A percentile compares a stretch with the other conserved stretches of the same genome.
phyloP scores from a whole-genome alignment of 1,139 yeast genomes.

The Pneumocystis murina region DNA sequence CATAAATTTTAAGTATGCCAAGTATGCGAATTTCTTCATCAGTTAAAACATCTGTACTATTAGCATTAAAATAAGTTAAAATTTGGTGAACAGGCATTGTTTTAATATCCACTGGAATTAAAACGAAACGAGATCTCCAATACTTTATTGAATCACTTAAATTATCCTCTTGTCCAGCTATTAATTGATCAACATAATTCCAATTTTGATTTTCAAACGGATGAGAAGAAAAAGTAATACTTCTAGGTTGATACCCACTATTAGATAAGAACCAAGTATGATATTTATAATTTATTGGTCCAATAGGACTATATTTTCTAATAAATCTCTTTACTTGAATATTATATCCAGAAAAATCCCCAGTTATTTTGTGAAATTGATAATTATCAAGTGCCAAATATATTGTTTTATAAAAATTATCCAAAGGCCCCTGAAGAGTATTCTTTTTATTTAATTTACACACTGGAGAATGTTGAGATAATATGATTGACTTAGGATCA shows the following conservation, averaged over 20 bases:
- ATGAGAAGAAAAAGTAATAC: slow-evolving; percentile 12
- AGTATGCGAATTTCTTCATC: slow-evolving; percentile 79
- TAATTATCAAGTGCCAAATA: slow-evolving; percentile 57
- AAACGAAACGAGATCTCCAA: slow-evolving; percentile 66
- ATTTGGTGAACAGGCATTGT: slow-evolving; percentile 24
- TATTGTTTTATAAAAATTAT: slow-evolving; percentile 43
- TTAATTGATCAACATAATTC: slow-evolving; percentile 77
- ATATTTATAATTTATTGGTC: slow-evolving; percentile 9
- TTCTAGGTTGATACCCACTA: slow-evolving; percentile 19
- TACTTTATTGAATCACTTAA: slow-evolving; percentile 40
- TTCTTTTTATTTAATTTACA: slow-evolving; percentile 12
- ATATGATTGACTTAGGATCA: slow-evolving; percentile 27
- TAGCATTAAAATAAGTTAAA: neutral
- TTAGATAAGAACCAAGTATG: slow-evolving; percentile 9
- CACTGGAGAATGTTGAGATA: slow-evolving; percentile 40
- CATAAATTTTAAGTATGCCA: slow-evolving; percentile 62
- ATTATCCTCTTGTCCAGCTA: slow-evolving; percentile 80
- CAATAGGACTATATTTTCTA: slow-evolving; percentile 4
- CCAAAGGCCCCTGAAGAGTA: slow-evolving; percentile 27
- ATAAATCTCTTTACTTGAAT: slow-evolving; percentile 12
- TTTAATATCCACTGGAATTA: slow-evolving; percentile 46
- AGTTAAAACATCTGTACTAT: slow-evolving; percentile 45
- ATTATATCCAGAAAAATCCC: slow-evolving; percentile 29
- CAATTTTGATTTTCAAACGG: slow-evolving; percentile 42
- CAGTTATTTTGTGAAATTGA: slow-evolving; percentile 69